Evolutionary conservation across 202 grass and related monocot genomes (phyloP).

Genomic region (Alloteropsis angusta): DNA sequence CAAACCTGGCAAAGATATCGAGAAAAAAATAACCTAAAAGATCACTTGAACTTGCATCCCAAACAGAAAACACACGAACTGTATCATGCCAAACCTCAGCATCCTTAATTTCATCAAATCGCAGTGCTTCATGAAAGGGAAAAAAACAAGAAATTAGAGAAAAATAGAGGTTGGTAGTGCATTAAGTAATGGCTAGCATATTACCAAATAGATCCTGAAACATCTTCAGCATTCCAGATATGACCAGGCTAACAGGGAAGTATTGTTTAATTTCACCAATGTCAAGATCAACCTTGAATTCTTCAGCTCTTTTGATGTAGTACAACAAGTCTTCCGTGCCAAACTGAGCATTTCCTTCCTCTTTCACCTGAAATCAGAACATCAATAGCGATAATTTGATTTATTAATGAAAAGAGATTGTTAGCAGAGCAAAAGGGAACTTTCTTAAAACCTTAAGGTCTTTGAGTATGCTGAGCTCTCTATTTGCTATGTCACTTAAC

Average conservation of each 20-base stretch:
- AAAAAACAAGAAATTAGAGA: slow-evolving; percentile 2
- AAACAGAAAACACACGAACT: slow-evolving; percentile 73
- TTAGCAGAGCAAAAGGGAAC: background rate
- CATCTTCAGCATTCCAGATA: slow-evolving; percentile 94
- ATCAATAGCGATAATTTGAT: background rate
- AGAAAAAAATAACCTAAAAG: slow-evolving; percentile 94
- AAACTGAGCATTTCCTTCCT: slow-evolving; percentile 64
- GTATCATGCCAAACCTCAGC: slow-evolving; percentile 83
- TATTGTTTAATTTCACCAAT: slow-evolving; percentile 83
- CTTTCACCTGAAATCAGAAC: slow-evolving; percentile 55
- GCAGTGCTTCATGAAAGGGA: slow-evolving; percentile 43
- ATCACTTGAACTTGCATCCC: slow-evolving; percentile 68
- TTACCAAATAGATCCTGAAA: slow-evolving; percentile 98
- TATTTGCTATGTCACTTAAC: slow-evolving; percentile 52
- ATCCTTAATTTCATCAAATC: slow-evolving; percentile 77
- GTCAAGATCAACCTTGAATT: slow-evolving; percentile 72
- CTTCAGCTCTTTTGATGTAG: slow-evolving; percentile 88
- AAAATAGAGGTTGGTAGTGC: slow-evolving; percentile 2
- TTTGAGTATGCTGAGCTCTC: slow-evolving; percentile 84
- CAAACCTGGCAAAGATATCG: slow-evolving; percentile 79
- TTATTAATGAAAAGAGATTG: background rate
- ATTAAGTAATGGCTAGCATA: slow-evolving; percentile 24
- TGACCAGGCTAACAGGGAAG: slow-evolving; percentile 80
- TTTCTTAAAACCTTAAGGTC: slow-evolving; percentile 69
- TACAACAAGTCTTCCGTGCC: slow-evolving; percentile 89